phyloP scores from a whole-genome alignment of 2,329 filamentous ascomycete species.

The Daldinia sp. region DNA sequence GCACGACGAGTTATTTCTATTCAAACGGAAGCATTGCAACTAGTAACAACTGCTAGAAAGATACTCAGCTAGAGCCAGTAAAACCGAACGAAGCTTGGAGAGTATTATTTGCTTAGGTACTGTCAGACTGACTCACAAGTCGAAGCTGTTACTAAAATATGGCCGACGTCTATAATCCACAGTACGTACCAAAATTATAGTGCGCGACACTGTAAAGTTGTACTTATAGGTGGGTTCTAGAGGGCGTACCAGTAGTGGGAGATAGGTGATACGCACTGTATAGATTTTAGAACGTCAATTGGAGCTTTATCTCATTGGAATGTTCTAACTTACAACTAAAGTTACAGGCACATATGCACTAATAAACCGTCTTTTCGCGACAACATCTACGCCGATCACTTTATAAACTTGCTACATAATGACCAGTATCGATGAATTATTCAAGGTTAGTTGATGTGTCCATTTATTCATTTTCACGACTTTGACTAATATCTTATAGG shows the following conservation, averaged over 20 bases:
- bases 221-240: neutral
- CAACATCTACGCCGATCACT: neutral
- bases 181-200: neutral
- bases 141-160: neutral
- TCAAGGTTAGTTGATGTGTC: constrained; percentile 59
- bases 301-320: neutral
- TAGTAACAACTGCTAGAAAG: neutral
- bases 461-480: neutral
- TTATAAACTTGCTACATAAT: constrained; percentile 51
- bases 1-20: neutral
- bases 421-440: constrained; percentile 70
- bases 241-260: neutral
- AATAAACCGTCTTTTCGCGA: constrained; percentile 1
- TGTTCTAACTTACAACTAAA: neutral
- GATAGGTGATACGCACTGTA: neutral
- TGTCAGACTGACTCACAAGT: neutral
- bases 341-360: neutral
- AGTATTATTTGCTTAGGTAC: neutral
- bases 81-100: neutral
- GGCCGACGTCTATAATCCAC: neutral
- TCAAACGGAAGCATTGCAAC: neutral
- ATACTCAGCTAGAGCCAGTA: neutral
- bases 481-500: constrained; percentile 33
- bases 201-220: neutral
- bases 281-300: constrained; percentile 12